Conservation (phyloP, 2,329 filamentous ascomycete genomes). For the Botrytis tulipae region DNA sequence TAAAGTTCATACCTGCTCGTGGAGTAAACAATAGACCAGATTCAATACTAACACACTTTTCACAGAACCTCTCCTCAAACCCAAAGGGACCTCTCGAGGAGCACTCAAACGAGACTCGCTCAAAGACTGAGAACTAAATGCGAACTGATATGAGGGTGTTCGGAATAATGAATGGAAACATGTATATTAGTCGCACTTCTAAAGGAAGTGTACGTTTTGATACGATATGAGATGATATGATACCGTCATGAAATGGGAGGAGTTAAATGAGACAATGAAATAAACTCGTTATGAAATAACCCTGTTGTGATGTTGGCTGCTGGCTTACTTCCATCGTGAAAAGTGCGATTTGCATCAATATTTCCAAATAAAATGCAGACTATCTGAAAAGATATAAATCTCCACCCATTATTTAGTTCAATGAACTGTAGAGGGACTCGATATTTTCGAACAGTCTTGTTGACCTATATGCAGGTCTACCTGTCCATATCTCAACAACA, state of each 20-base stretch:
- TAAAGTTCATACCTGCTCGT: neutral
- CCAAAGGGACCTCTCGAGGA: conserved; percentile 64
- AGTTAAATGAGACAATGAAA: neutral
- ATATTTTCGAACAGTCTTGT: neutral
- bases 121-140: conserved; percentile 25
- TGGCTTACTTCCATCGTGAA: neutral
- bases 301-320: no score
- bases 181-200: neutral
- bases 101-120: conserved; percentile 52
- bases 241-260: neutral
- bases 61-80: conserved; percentile 59
- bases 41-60: neutral
- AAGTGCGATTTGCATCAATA: neutral
- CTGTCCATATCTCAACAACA: neutral
- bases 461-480: neutral
- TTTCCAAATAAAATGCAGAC: neutral
- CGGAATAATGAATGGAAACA: neutral
- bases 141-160: neutral
- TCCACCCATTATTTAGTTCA: neutral
- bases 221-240: neutral
- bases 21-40: neutral
- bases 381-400: neutral
- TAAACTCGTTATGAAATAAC: neutral
- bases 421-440: neutral
- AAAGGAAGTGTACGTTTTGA: neutral